Evolutionary conservation across 2,329 filamentous ascomycete genomes (phyloP).

Genomic region (Epichloe aotearoae): DNA sequence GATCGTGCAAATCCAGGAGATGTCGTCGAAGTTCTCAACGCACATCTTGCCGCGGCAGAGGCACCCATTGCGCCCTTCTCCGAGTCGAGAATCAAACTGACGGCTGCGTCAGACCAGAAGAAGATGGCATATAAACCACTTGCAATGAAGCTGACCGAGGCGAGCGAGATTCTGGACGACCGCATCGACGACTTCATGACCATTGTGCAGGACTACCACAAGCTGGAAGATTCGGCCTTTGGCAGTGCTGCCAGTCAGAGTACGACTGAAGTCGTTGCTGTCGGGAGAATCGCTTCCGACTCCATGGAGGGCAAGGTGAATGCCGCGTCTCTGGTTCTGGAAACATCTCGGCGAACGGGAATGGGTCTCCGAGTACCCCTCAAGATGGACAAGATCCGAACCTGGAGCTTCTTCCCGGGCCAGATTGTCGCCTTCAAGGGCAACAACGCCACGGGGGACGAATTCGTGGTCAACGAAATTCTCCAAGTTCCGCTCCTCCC

Average conservation of each 20-base stretch:
- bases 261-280: slow-evolving; percentile 74
- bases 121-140: slow-evolving; percentile 87
- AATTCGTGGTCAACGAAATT: slow-evolving; percentile 68
- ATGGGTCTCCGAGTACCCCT: slow-evolving; percentile 72
- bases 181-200: slow-evolving; percentile 78
- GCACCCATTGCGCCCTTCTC: slow-evolving; percentile 57
- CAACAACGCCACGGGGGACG: slow-evolving; percentile 72
- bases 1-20: slow-evolving; percentile 71
- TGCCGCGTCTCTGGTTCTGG: slow-evolving; percentile 69
- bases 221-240: slow-evolving; percentile 66
- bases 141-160: slow-evolving; percentile 87
- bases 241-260: slow-evolving; percentile 78
- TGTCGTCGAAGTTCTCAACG: slow-evolving; percentile 71
- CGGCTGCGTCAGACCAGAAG: slow-evolving; percentile 74
- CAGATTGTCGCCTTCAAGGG: slow-evolving; percentile 83
- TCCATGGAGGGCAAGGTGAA: slow-evolving; percentile 78
- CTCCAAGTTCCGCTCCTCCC: slow-evolving; percentile 63
- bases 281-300: slow-evolving; percentile 86
- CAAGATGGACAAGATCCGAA: slow-evolving; percentile 52
- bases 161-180: slow-evolving; percentile 88
- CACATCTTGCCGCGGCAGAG: slow-evolving; percentile 53
- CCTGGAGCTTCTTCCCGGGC: slow-evolving; percentile 83
- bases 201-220: slow-evolving; percentile 61
- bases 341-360: slow-evolving; percentile 74
- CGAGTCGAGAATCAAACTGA: slow-evolving; percentile 71